Base-by-base conservation (phyloP, 352 stramenopile genomes). In the Globisporangium parvum region DNA sequence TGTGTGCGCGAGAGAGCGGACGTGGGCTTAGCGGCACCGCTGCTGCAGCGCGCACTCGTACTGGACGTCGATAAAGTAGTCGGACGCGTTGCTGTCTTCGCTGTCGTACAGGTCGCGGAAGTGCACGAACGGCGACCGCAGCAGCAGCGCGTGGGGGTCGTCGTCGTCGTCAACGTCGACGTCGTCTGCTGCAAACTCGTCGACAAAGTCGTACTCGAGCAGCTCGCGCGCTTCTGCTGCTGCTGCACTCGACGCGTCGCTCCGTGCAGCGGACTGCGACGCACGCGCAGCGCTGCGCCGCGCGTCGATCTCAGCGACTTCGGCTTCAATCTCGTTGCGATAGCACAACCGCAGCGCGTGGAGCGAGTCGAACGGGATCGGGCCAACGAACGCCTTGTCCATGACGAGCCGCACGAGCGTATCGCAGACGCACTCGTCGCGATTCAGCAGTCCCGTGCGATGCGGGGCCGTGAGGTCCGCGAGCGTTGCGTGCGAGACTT, bases 341-440 rank as follows among this genome's bases (percentile, higher is more conserved):
- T 91, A 88, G 35, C 75, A 80, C 54, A 75, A 64, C 39, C 81
- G 79, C 47, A 94, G 63, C 46, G 87, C 84, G 31, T 91, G 75
- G 28, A 94, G 65, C 24, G 74, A 77, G 61, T 91, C 76, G 42
- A 89, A 88, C 24, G 81, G 70, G 58, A 94, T 91, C 18, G 67
- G 49, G 0, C 81, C 84, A 0, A 91, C 26, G 46, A 91, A 92
- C n/a, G 79, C 79, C 47, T 88, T 91, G 62, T 94, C 82, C 71
- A 92, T 90, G 3, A 77, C 73, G 11, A 94, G 61, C 0, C 84
- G 78, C 44, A 92, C 64, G 35, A 94, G 53, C 41, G 82, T 94
- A 62, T 94, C 84, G 60, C 81, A 91, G 20, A 91, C 74, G 42
- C 81, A 91, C 41, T 91, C 79, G 59, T 94, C 84, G n/a, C 80